A percentile compares a stretch with the other conserved stretches of the same genome.
phyloP scores from a whole-genome alignment of 768 basidiomycete species.

The Tricholoma hemisulphureum region DNA sequence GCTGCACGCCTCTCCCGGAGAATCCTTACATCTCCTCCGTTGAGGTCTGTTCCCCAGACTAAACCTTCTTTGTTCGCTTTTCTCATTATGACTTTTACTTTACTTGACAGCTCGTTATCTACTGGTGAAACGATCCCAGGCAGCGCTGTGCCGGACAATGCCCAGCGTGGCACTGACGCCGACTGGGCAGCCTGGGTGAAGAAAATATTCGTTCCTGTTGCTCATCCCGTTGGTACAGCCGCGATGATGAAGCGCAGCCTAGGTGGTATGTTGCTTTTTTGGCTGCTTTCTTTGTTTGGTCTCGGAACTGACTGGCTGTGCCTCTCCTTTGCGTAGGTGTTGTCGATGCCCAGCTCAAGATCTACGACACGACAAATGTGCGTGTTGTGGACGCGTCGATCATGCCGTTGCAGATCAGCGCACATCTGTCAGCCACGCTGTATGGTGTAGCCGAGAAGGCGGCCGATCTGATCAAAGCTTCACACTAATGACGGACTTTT shows the following conservation, averaged over 20 bases:
- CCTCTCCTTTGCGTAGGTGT: conserved; percentile 37
- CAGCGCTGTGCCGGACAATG: conserved; percentile 39
- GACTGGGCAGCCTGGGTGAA: conserved; percentile 49
- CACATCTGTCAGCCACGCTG: conserved; percentile 45
- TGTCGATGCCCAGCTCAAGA: conserved; percentile 43
- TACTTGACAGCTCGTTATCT: conserved; percentile 23
- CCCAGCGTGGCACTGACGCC: conserved; percentile 41
- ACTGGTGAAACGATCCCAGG: conserved; percentile 47
- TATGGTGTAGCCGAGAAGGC: conserved; percentile 59
- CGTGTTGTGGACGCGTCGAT: conserved; percentile 53
- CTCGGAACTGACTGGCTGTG: background rate
- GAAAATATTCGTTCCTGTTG: conserved; percentile 42
- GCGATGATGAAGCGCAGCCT: conserved; percentile 39
- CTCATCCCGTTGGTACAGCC: conserved; percentile 50
- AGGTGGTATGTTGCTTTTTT: conserved; percentile 28
- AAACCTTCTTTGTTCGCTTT: background rate
- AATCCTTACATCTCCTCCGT: conserved; percentile 40
- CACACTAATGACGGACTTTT: conserved; percentile 17
- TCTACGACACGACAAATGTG: conserved; percentile 48
- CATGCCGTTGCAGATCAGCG: conserved; percentile 47
- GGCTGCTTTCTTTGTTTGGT: background rate
- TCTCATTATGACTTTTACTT: background rate
- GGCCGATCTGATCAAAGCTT: conserved; percentile 48
- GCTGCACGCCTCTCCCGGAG: conserved; percentile 43
- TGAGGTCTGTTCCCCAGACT: conserved; percentile 31